phyloP scores from a whole-genome alignment of 305 asterid genomes.

The Nicotiana rustica region DNA sequence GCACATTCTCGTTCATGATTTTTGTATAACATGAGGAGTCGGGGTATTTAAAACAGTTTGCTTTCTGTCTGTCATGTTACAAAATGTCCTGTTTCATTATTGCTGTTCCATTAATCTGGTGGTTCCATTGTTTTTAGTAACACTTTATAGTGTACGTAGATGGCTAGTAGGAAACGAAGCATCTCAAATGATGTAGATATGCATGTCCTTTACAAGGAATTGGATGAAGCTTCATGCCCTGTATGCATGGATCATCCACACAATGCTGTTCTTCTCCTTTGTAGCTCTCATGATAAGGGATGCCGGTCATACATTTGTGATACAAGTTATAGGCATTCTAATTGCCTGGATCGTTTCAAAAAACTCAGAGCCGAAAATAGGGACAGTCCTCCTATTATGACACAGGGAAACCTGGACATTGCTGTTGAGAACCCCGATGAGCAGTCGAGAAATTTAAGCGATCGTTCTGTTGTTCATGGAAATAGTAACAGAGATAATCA shows the following conservation, averaged over 20 bases:
- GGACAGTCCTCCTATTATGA: constrained; percentile 48
- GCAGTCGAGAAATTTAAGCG: constrained; percentile 44
- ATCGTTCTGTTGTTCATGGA: constrained; percentile 38
- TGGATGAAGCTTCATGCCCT: constrained; percentile 92
- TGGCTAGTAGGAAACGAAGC: constrained; percentile 98
- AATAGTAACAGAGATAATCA: constrained; percentile 34
- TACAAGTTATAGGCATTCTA: constrained; percentile 94
- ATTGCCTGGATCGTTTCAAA: constrained; percentile 90
- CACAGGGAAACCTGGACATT: constrained; percentile 47
- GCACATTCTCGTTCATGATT: neutral
- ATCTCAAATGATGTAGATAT: constrained; percentile 69
- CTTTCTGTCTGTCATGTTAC: constrained; percentile 10
- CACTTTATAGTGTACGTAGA: constrained; percentile 71
- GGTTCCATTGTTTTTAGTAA: constrained; percentile 51
- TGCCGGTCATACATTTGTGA: constrained; percentile 92
- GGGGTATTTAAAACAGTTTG: neutral
- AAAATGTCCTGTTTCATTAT: neutral
- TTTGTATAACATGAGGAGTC: constrained; percentile 13
- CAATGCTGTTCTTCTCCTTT: constrained; percentile 93
- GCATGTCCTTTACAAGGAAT: constrained; percentile 74
- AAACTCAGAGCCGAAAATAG: constrained; percentile 65
- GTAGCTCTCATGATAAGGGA: constrained; percentile 88
- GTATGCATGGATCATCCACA: constrained; percentile 99
- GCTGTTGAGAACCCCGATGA: constrained; percentile 42
- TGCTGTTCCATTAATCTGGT: constrained; percentile 15